Evolutionary conservation across 2,329 filamentous ascomycete genomes (phyloP).

Genomic region (Thermomyces lanuginosus): DNA sequence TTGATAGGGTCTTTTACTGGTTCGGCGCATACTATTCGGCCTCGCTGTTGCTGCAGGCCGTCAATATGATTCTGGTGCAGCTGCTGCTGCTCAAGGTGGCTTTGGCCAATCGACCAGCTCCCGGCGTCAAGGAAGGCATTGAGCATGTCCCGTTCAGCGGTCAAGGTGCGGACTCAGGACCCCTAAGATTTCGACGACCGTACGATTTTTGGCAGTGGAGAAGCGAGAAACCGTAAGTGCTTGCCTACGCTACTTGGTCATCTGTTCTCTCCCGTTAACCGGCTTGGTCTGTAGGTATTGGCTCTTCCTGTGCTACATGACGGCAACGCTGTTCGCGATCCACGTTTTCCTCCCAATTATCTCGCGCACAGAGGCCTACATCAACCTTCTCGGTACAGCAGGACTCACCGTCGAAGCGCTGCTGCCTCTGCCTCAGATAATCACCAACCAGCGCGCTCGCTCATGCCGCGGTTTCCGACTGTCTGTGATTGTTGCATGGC

Average conservation of each 20-base stretch:
- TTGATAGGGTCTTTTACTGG: slow-evolving; percentile 45
- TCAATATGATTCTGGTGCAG: slow-evolving; percentile 45
- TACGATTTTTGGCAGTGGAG: slow-evolving; percentile 51
- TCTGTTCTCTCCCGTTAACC: slow-evolving; percentile 1
- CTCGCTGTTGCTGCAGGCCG: slow-evolving; percentile 43
- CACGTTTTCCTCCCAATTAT: slow-evolving; percentile 38
- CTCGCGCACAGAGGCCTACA: slow-evolving; percentile 26
- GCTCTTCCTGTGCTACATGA: slow-evolving; percentile 41
- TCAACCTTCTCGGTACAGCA: slow-evolving; percentile 27
- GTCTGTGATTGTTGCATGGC: slow-evolving; percentile 32
- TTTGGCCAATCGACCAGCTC: slow-evolving; percentile 37
- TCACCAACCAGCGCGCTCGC: slow-evolving; percentile 31
- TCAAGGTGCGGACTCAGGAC: slow-evolving; percentile 11
- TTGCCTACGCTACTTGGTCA: neutral
- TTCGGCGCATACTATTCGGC: slow-evolving; percentile 44
- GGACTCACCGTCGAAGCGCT: slow-evolving; percentile 33
- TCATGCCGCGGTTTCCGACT: slow-evolving; percentile 35
- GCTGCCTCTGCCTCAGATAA: slow-evolving; percentile 32
- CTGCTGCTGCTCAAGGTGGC: slow-evolving; percentile 44
- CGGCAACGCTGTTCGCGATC: slow-evolving; percentile 31
- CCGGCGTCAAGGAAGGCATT: slow-evolving; percentile 22
- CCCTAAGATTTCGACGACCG: slow-evolving; percentile 36
- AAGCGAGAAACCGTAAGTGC: slow-evolving; percentile 33
- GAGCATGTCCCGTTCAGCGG: slow-evolving; percentile 27
- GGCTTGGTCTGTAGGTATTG: slow-evolving; percentile 31